Conservation (phyloP, 805 yeast species). For the Pichia californica region DNA sequence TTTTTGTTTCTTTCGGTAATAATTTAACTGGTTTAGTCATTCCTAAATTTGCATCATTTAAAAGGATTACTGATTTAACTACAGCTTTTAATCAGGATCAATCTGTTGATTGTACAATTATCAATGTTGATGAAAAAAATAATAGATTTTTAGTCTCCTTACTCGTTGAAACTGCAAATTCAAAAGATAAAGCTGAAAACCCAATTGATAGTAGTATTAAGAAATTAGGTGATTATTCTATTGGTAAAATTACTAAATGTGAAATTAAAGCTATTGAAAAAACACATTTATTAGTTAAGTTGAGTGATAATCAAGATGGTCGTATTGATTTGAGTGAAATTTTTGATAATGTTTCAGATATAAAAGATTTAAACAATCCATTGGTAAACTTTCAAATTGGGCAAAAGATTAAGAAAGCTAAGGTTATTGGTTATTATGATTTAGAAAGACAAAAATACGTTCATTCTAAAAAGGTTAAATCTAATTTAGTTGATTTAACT, state of each 20-base stretch:
- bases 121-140: constrained; percentile 61
- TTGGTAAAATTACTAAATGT: constrained; percentile 61
- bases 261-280: constrained; percentile 50
- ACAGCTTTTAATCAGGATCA: constrained; percentile 56
- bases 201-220: constrained; percentile 56
- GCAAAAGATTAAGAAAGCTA: constrained; percentile 47
- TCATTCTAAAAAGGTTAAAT: constrained; percentile 50
- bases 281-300: constrained; percentile 65
- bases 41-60: constrained; percentile 60
- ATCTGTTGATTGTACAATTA: constrained; percentile 62
- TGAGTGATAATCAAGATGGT: constrained; percentile 76
- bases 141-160: constrained; percentile 66
- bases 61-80: constrained; percentile 45
- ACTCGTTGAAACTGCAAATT: constrained; percentile 28
- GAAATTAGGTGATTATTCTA: constrained; percentile 41
- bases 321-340: constrained; percentile 72
- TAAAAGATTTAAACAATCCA: constrained; percentile 53
- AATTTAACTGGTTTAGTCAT: constrained; percentile 77
- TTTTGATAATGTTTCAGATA: constrained; percentile 46
- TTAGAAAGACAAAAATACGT: constrained; percentile 59
- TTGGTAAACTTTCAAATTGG: constrained; percentile 53
- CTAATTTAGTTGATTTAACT: constrained; percentile 59
- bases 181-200: constrained; percentile 35
- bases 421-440: constrained; percentile 73
- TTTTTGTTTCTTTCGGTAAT: constrained; percentile 78